A percentile compares a stretch with the other conserved stretches of the same genome.
Evolutionary conservation across 208 protist genomes (phyloP).

Genomic region (Entamoeba invadens): DNA sequence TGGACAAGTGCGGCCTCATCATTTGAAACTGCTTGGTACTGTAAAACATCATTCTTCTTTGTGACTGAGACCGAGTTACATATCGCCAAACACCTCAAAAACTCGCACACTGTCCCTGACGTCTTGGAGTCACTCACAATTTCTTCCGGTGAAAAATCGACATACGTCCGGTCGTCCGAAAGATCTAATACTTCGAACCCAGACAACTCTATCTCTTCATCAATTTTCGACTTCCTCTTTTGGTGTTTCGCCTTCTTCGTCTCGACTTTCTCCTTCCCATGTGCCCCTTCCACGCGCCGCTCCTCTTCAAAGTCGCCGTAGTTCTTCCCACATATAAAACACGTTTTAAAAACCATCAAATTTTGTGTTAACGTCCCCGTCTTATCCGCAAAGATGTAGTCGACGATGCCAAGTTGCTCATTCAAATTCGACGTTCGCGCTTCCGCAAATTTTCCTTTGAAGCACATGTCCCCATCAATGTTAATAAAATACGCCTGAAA

Average conservation of each 20-base stretch:
- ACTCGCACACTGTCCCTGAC: not conserved
- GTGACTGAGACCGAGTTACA: constrained; percentile 64
- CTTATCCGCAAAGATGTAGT: constrained; percentile 90
- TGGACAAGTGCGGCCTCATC: constrained; percentile 80
- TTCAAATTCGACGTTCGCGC: constrained; percentile 78
- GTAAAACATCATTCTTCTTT: constrained; percentile 34
- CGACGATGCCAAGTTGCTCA: constrained; percentile 85
- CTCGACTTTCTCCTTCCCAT: not conserved
- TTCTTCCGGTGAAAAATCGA: not conserved
- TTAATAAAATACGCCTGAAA: not conserved
- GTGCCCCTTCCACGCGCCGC: not conserved
- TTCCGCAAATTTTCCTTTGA: constrained; percentile 30
- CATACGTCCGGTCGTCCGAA: not conserved
- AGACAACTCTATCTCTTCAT: no score
- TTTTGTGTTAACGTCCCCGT: constrained; percentile 93
- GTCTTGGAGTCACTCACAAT: not conserved
- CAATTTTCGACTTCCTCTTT: not conserved
- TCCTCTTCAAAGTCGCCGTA: not conserved
- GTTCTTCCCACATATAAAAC: constrained; percentile 4
- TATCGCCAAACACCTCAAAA: not conserved
- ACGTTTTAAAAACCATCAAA: constrained; percentile 60
- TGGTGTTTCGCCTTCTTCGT: not conserved
- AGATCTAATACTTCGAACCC: not conserved
- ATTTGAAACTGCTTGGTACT: constrained; percentile 52
- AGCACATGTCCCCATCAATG: not conserved